Conservation (phyloP, 805 yeast species). For the Maudiozyma barnettii region DNA sequence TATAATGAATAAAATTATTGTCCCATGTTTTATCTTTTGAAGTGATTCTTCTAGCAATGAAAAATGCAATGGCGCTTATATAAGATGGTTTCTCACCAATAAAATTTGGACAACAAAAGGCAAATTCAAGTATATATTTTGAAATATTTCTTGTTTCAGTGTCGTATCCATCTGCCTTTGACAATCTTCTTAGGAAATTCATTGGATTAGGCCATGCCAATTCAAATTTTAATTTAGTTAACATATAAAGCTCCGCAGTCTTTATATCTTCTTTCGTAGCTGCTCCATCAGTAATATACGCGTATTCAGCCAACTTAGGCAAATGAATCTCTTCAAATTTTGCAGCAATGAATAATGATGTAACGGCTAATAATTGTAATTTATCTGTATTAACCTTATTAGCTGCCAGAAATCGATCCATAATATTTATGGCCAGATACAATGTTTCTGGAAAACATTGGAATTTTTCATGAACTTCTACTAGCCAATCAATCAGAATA, state of each 20-base stretch:
- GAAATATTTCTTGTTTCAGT: slow-evolving; percentile 76
- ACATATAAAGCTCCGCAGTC: slow-evolving; percentile 71
- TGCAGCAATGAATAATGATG: slow-evolving; percentile 80
- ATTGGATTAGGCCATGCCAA: slow-evolving; percentile 82
- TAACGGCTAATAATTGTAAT: slow-evolving; percentile 77
- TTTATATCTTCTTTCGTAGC: slow-evolving; percentile 72
- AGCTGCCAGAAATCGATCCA: slow-evolving; percentile 77
- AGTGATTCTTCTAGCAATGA: slow-evolving; percentile 56
- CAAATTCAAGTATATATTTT: slow-evolving; percentile 70
- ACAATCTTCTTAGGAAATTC: slow-evolving; percentile 79
- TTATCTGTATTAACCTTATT: slow-evolving; percentile 69
- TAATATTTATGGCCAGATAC: slow-evolving; percentile 68
- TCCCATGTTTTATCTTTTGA: slow-evolving; percentile 24
- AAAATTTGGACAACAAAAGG: slow-evolving; percentile 66
- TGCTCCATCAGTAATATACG: slow-evolving; percentile 81
- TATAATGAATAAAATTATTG: slow-evolving; percentile 17
- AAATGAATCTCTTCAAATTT: slow-evolving; percentile 87
- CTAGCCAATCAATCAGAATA: slow-evolving; percentile 87
- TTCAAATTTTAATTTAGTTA: slow-evolving; percentile 63
- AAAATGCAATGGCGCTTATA: slow-evolving; percentile 85
- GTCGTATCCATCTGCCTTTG: slow-evolving; percentile 87
- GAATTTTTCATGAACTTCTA: slow-evolving; percentile 78
- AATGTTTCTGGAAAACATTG: slow-evolving; percentile 79
- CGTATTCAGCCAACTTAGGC: slow-evolving; percentile 77
- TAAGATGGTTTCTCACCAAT: slow-evolving; percentile 66